These are phyloP conservation scores for Bertia moriformis DNA, from an alignment of 2,329 filamentous ascomycete species.

Conservation along the genomic window DNA sequence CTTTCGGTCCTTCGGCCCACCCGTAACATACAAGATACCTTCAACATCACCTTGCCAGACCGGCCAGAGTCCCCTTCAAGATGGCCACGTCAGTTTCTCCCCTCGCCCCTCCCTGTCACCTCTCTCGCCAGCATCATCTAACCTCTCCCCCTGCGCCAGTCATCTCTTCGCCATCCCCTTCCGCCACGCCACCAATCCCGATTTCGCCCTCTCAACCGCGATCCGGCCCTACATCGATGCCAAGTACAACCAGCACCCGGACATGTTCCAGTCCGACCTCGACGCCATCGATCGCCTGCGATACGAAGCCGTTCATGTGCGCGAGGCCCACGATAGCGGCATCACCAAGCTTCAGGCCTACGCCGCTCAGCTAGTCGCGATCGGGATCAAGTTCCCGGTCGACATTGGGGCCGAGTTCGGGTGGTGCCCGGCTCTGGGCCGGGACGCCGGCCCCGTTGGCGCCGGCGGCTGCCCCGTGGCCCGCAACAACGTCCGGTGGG, in stretches of 20 bases:
- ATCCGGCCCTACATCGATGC: slow-evolving; percentile 91
- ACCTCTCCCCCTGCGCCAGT: slow-evolving; percentile 7
- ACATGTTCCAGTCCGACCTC: slow-evolving; percentile 83
- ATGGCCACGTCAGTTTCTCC: no score
- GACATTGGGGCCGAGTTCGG: slow-evolving; percentile 91
- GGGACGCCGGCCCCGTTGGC: slow-evolving; percentile 72
- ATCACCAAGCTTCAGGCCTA: slow-evolving; percentile 81
- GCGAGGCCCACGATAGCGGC: slow-evolving; percentile 76
- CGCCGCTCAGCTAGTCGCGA: slow-evolving; percentile 82
- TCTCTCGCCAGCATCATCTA: background rate
- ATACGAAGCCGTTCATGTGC: slow-evolving; percentile 72
- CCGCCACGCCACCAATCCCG: slow-evolving; percentile 66
- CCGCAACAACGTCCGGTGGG: slow-evolving; percentile 58
- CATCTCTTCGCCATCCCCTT: slow-evolving; percentile 74
- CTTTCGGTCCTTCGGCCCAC: no score
- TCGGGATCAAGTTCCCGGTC: slow-evolving; percentile 88
- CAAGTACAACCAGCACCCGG: slow-evolving; percentile 97
- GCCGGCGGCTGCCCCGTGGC: slow-evolving; percentile 55
- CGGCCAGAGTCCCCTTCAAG: no score
- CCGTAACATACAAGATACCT: no score
- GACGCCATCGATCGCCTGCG: slow-evolving; percentile 73
- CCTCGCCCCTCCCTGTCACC: background rate
- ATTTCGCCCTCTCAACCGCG: slow-evolving; percentile 64
- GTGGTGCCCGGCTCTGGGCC: slow-evolving; percentile 89
- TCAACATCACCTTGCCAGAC: no score